Conservation (phyloP, 1,139 yeast species). For the Zygosaccharomyces sapae region DNA sequence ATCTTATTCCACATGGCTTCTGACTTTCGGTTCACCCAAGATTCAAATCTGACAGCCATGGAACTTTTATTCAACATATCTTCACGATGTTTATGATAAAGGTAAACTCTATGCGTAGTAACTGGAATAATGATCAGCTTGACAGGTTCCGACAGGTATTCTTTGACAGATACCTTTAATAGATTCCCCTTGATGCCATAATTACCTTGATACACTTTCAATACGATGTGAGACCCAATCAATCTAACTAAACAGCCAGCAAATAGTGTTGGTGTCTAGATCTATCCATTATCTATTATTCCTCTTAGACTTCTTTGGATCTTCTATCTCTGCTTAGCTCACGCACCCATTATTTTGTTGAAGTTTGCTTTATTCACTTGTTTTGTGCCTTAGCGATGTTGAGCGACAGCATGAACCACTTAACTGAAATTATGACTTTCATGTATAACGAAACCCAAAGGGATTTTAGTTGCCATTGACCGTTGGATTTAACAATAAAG, state of each 20-base stretch:
- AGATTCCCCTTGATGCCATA: not conserved
- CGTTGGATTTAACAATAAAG: too few relatives aligned
- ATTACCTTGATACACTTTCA: not conserved
- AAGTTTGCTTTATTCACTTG: slow-evolving; percentile 3
- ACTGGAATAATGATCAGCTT: slow-evolving; percentile 58
- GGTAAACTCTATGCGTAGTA: slow-evolving; percentile 50
- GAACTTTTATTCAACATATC: slow-evolving; percentile 35
- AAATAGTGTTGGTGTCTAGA: too few relatives aligned
- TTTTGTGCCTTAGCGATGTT: slow-evolving; percentile 6
- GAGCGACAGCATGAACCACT: not conserved
- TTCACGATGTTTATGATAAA: slow-evolving; percentile 56
- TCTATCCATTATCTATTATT: not conserved
- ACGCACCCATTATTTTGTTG: not conserved
- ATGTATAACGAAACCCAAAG: not conserved
- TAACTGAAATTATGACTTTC: not conserved
- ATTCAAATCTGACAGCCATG: slow-evolving; percentile 33
- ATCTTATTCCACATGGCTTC: slow-evolving; percentile 46
- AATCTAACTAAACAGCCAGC: too few relatives aligned
- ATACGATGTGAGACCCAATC: not conserved
- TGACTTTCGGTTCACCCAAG: slow-evolving; percentile 45
- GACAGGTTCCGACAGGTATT: slow-evolving; percentile 38
- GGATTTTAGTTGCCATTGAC: too few relatives aligned
- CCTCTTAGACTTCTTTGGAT: too few relatives aligned
- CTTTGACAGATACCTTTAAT: slow-evolving; percentile 7
- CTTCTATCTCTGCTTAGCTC: not conserved